phyloP scores from a whole-genome alignment of 495 filamentous ascomycete species.

The Pseudomonodictys pantanalensis region DNA sequence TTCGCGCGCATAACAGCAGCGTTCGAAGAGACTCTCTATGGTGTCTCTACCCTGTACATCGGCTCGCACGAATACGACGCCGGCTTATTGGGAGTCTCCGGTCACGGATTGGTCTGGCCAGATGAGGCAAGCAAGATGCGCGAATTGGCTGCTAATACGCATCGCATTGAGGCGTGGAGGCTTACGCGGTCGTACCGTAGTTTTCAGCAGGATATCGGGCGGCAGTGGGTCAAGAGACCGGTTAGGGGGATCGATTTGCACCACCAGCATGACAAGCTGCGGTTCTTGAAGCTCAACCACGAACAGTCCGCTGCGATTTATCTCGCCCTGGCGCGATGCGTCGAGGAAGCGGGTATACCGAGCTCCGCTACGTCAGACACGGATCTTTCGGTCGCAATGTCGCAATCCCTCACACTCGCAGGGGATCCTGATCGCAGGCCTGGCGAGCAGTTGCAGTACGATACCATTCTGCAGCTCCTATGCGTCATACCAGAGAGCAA shows the following conservation, averaged over 20 bases:
- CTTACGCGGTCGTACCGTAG: constrained; percentile 92
- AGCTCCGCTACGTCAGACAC: constrained; percentile 21
- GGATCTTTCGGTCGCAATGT: constrained; percentile 5
- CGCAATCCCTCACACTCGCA: constrained; percentile 1
- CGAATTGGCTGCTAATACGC: constrained; percentile 85
- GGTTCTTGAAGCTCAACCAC: constrained; percentile 68
- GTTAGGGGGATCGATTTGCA: constrained; percentile 81
- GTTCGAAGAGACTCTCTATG: constrained; percentile 94
- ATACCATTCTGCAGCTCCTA: constrained; percentile 85
- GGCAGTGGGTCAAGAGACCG: constrained; percentile 64
- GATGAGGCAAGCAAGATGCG: constrained; percentile 75
- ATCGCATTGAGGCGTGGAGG: constrained; percentile 92
- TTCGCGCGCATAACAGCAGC: constrained; percentile 90
- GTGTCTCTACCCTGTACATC: constrained; percentile 84
- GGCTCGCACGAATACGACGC: constrained; percentile 61
- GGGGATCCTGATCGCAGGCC: not conserved
- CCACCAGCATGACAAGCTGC: constrained; percentile 87
- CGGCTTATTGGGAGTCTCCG: constrained; percentile 62
- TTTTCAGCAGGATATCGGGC: constrained; percentile 78
- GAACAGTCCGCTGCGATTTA: constrained; percentile 76
- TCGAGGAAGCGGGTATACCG: constrained; percentile 51
- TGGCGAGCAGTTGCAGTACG: constrained; percentile 53
- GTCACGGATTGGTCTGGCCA: constrained; percentile 94
- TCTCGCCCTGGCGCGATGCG: constrained; percentile 68
- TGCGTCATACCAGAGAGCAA: constrained; percentile 81